These are phyloP conservation scores for Taphrina sp. DNA, from an alignment of 1,139 yeast genomes.

Conservation along the genomic window DNA sequence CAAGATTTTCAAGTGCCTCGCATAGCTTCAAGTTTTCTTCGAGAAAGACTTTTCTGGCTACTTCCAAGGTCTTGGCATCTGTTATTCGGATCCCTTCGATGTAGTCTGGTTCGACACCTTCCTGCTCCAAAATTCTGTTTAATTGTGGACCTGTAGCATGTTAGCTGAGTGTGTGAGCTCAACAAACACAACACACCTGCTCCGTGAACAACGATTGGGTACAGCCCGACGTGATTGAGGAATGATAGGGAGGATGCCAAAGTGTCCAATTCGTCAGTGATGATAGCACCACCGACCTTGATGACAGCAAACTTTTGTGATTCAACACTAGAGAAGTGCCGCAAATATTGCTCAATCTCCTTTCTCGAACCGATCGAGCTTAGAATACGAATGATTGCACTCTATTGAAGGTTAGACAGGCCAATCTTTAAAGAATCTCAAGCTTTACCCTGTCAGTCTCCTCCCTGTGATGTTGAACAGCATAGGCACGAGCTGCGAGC, in stretches of 20 bases:
- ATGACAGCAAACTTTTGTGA: slow-evolving; percentile 94
- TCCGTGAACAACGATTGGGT: slow-evolving; percentile 95
- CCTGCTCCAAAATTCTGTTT: slow-evolving; percentile 85
- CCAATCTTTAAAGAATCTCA: no score
- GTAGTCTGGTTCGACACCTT: slow-evolving; percentile 94
- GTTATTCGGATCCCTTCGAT: slow-evolving; percentile 96
- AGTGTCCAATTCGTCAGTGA: slow-evolving; percentile 88
- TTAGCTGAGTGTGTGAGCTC: not conserved
- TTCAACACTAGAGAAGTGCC: slow-evolving; percentile 87
- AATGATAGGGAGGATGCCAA: slow-evolving; percentile 94
- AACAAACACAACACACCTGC: slow-evolving; percentile 51
- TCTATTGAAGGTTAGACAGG: slow-evolving; percentile 8
- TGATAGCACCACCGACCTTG: slow-evolving; percentile 98
- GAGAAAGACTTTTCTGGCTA: slow-evolving; percentile 89
- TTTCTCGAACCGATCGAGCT: slow-evolving; percentile 96
- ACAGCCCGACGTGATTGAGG: slow-evolving; percentile 92
- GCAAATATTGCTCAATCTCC: slow-evolving; percentile 95
- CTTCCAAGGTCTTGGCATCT: slow-evolving; percentile 90
- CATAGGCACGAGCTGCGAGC: not conserved
- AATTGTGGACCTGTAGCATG: slow-evolving; percentile 72
- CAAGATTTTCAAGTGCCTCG: slow-evolving; percentile 92
- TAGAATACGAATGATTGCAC: slow-evolving; percentile 67
- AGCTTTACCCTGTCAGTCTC: slow-evolving; percentile 26
- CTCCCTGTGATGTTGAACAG: slow-evolving; percentile 30
- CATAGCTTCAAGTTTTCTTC: slow-evolving; percentile 93